These are phyloP conservation scores for Amauroascus niger DNA, from an alignment of 2,329 filamentous ascomycete genomes.

Conservation along the genomic window DNA sequence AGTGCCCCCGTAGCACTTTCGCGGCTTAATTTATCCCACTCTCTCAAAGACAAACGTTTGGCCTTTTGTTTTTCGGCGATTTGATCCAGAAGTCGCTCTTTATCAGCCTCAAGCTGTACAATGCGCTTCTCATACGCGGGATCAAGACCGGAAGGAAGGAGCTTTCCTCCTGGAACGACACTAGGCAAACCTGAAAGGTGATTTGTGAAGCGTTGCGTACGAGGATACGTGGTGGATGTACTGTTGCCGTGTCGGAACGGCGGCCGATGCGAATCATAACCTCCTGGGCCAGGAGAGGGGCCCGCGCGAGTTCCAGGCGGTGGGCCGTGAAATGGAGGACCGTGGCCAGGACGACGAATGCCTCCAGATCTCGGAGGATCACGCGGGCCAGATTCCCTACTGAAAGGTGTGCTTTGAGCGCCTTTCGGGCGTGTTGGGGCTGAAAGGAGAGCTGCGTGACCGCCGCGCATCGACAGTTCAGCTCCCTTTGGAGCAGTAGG, in stretches of 20 bases:
- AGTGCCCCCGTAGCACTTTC: constrained; percentile 39
- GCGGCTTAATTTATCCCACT: constrained; percentile 41
- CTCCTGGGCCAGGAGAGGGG: neutral
- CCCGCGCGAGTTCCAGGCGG: constrained; percentile 31
- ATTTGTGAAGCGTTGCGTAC: constrained; percentile 33
- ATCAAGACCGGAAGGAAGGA: constrained; percentile 32
- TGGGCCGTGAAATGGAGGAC: constrained; percentile 23
- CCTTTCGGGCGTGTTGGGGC: constrained; percentile 42
- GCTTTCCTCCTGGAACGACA: constrained; percentile 37
- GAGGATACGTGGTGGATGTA: constrained; percentile 30
- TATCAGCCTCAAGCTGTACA: constrained; percentile 37
- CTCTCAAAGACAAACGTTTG: constrained; percentile 36
- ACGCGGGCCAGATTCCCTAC: constrained; percentile 10
- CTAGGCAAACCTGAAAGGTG: constrained; percentile 32
- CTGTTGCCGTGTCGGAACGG: constrained; percentile 31
- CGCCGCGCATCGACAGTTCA: constrained; percentile 31
- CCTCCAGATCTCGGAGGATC: constrained; percentile 26
- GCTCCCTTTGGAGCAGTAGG: constrained; percentile 31
- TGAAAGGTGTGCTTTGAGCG: constrained; percentile 24
- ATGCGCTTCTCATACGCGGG: constrained; percentile 37
- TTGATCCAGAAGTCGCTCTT: constrained; percentile 37
- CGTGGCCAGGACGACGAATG: constrained; percentile 28
- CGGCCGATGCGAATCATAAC: constrained; percentile 27
- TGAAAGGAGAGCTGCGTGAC: constrained; percentile 34
- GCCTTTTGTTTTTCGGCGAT: constrained; percentile 36